Evolutionary conservation across 2,329 filamentous ascomycete species (phyloP).

Genomic region (Phyllosticta capitalensis): DNA sequence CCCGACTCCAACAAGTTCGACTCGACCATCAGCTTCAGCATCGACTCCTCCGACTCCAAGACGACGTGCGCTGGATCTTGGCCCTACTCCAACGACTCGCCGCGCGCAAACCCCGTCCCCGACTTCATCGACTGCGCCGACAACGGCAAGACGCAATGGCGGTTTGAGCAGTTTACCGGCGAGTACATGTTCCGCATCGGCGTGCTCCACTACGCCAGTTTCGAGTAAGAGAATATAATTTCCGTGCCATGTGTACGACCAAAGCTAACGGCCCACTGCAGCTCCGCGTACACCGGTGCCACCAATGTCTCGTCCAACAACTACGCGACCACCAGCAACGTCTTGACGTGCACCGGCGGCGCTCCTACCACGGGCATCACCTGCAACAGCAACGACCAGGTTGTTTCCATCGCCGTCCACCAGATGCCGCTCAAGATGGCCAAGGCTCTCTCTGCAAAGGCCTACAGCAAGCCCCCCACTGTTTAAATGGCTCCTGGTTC

Average conservation of each 20-base stretch:
- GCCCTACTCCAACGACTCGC: not conserved
- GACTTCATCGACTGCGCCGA: slow-evolving; percentile 10
- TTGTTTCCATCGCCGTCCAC: not conserved
- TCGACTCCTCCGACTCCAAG: slow-evolving; percentile 6
- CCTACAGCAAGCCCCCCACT: not conserved
- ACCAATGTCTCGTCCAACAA: slow-evolving; percentile 5
- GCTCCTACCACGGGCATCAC: slow-evolving; percentile 10
- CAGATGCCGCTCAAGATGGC: not conserved
- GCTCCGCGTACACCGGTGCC: not conserved
- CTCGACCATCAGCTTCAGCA: slow-evolving; percentile 18
- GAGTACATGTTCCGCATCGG: slow-evolving; percentile 7
- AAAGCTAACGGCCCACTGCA: not conserved
- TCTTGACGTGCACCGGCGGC: slow-evolving; percentile 9
- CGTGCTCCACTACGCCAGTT: not conserved
- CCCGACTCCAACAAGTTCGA: slow-evolving; percentile 16
- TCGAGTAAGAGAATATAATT: not conserved
- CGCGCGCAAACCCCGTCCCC: slow-evolving; percentile 7
- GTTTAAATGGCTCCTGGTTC: not conserved
- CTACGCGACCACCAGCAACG: not conserved
- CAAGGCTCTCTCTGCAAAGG: not conserved
- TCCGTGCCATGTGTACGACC: not conserved
- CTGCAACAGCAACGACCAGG: not conserved
- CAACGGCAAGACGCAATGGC: not conserved
- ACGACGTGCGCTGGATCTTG: not conserved
- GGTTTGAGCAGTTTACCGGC: slow-evolving; percentile 1